Evolutionary conservation across 345 rosid species (phyloP), one percentile per base, ranked within the genome.

Genomic region (Salix brachista): DNA sequence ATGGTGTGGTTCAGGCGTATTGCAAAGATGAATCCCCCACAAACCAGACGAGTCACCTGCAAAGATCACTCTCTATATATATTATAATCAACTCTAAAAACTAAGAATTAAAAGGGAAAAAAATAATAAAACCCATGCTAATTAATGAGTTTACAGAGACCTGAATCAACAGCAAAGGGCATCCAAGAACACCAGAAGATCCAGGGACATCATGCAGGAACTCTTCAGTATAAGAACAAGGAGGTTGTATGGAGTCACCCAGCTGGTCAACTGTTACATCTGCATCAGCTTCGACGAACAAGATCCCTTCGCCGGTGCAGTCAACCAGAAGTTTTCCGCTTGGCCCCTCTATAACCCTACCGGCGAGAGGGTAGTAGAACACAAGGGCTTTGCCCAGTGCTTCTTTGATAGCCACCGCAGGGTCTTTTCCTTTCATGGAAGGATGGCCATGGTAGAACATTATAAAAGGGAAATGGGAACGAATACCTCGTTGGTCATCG

Each of bases 281-380:
- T 14, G 80, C 80, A 21, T 77, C 70, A 1, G 81, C 84, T 46
- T 75, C 75, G 8, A 82, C 52, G 25, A 82, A 82, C 65, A 82
- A 12, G n/a, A 74, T 66, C 12, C 81, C 84, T 50, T 82, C 73
- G 1, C 77, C 82, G 1, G 19, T 82, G 32, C 82, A 82, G n/a
- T 78, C 79, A 58, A 82, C 84, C 9, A 56, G 5, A 28, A 82
- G 82, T 44, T 77, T 81, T 19, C 71, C 25, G 4, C 58, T 30
- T 36, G 66, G 26, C 21, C 77, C 77, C 67, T 76, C 77, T 17
- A 65, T 46, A 12, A 76, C 23, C n/a, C 80, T 72, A 2, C 84
- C 80, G 4, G 84, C 78, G 12, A 73, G 52, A 17, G 84, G 84
- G 56, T 81, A 74, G 58, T 78, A 81, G 65, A 50, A 78, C 32